A percentile compares a stretch with the other conserved stretches of the same genome.
These are phyloP conservation scores for Fusarium oligoseptatum DNA, from an alignment of 2,329 filamentous ascomycete species.

Conservation along the genomic window DNA sequence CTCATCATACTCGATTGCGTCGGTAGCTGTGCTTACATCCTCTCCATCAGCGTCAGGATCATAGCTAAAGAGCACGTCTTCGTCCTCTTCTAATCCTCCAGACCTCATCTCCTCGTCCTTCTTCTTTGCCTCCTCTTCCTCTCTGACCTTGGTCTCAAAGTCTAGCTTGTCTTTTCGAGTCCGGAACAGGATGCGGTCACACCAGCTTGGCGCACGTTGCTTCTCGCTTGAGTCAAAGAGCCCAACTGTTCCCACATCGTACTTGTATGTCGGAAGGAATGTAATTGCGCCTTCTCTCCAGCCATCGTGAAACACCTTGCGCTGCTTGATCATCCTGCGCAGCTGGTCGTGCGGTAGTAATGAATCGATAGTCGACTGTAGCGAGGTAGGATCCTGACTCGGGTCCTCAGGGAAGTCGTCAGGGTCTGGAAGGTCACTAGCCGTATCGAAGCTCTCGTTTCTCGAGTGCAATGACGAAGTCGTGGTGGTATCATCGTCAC, in stretches of 20 bases:
- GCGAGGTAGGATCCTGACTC: conserved; percentile 82
- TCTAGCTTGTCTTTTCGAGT: conserved; percentile 77
- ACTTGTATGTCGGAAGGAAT: conserved; percentile 97
- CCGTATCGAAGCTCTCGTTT: conserved; percentile 56
- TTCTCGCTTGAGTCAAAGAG: conserved; percentile 97
- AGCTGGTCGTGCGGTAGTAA: conserved; percentile 93
- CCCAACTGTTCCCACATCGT: conserved; percentile 92
- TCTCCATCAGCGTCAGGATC: conserved; percentile 82
- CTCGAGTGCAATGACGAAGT: conserved; percentile 51
- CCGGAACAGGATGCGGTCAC: conserved; percentile 90
- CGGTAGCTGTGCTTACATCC: conserved; percentile 50
- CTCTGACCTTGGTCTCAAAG: conserved; percentile 73
- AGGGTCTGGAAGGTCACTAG: conserved; percentile 66
- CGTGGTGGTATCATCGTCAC: conserved; percentile 60
- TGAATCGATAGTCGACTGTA: conserved; percentile 90
- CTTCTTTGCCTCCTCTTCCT: conserved; percentile 75
- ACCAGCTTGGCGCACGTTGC: conserved; percentile 93
- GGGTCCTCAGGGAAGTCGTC: conserved; percentile 77
- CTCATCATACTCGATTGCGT: conserved; percentile 70
- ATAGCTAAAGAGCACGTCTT: conserved; percentile 90
- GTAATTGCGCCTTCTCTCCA: conserved; percentile 91
- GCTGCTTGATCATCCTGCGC: conserved; percentile 75
- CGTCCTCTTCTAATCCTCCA: conserved; percentile 83
- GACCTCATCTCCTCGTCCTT: conserved; percentile 89
- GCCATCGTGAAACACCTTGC: conserved; percentile 89